Percentiles rank a stretch among this genome's conserved stretches.
Evolutionary conservation across 106 monocot species (phyloP).

Genomic region (Allium cepa): DNA sequence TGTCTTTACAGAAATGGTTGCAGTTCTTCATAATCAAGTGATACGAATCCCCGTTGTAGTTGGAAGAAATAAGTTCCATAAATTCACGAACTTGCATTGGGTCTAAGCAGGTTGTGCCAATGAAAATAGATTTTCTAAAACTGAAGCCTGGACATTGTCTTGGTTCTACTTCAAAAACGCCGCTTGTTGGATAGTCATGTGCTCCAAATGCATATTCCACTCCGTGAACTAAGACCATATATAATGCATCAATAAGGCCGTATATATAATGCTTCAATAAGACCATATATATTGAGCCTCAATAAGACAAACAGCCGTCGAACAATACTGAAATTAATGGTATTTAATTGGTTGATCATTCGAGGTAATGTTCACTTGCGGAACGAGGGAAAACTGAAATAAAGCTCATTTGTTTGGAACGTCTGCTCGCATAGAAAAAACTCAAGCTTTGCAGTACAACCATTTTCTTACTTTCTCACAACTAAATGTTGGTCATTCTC

Average conservation of each 20-base stretch:
- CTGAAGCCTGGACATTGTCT: conserved; percentile 49
- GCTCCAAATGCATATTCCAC: conserved; percentile 72
- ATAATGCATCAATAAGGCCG: neutral
- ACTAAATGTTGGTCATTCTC: no score
- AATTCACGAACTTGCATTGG: conserved; percentile 41
- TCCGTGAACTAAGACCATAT: conserved; percentile 36
- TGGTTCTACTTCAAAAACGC: conserved; percentile 68
- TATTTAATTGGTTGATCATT: no score
- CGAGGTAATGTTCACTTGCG: no score
- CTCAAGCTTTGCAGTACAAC: no score
- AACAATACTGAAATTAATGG: no score
- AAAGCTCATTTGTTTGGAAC: no score
- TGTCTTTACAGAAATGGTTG: conserved; percentile 58
- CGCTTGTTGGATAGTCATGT: conserved; percentile 52
- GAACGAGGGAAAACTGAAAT: no score
- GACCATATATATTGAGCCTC: neutral
- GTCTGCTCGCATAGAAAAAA: no score
- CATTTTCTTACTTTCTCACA: no score
- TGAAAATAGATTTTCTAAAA: conserved; percentile 41
- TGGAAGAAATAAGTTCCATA: conserved; percentile 37
- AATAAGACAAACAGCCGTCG: no score
- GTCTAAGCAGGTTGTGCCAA: conserved; percentile 52
- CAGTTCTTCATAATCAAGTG: conserved; percentile 64
- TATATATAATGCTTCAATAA: neutral
- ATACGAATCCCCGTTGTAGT: conserved; percentile 56